Base-by-base conservation (phyloP, 257 asterid species). In the Datura wrightii region DNA sequence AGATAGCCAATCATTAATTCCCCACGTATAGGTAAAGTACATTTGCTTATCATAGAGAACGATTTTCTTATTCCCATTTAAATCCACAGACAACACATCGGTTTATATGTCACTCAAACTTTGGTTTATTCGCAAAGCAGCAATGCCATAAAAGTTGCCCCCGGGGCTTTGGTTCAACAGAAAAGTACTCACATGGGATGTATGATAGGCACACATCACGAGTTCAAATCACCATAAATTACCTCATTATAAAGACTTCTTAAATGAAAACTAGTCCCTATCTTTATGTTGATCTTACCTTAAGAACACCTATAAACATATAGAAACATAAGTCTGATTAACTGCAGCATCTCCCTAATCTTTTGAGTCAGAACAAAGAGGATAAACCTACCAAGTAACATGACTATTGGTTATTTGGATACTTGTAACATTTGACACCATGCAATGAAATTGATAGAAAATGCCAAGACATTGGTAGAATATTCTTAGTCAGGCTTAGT, bases 261-360 rank as follows among this genome's bases (percentile, higher is more conserved):
- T 59, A 19, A 7, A 3, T 41, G 31, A 69, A 39, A 69, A 69
- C 31, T 10, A 39, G 34, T 3, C 14, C 3, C 14, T 3, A 0
- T 67, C 31, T 16, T 66, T 66, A 19, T 0, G 14, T 69, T 39
- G 79, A 69, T 41, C 79, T 8, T 69, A 69, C 79, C 15, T 15
- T 39, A 69, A 41, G 15, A 69, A 69, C 79, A 69, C 34, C 79
- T 67, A 39, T 7, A 67, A 67, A 15, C 78, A 15, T 54, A 54
- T 54, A 39, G 52, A 39, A 39, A 69, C 34, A 3, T 2, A n/a
- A 41, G 79, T 16, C 10, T 41, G 79, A 69, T 39, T 39, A 69
- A 69, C 53, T 16, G 52, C 79, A 69, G 53, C 34, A 41, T 16
- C 34, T 69, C 24, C 53, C 52, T 8, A 15, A 39, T 16, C 34